Conservation (phyloP, 225 moss, liverwort and hornwort species). For the Rhytidiadelphus loreus region DNA sequence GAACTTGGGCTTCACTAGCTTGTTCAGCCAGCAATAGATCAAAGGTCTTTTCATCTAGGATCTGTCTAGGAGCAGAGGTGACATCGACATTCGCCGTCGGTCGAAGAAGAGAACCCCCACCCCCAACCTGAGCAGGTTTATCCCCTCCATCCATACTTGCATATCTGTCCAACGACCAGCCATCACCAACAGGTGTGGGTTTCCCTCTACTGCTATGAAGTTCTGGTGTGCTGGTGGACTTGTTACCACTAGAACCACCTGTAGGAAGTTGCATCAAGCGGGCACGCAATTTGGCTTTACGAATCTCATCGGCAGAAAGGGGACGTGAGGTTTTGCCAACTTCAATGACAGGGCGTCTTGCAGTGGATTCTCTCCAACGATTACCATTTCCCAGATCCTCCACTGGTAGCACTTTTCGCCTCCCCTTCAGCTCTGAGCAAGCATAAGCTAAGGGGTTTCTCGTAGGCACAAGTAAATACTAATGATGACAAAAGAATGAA, state of each 20-base stretch:
- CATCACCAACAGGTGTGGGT: conserved; percentile 50
- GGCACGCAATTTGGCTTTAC: conserved; percentile 83
- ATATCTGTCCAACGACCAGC: conserved; percentile 57
- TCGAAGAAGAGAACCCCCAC: not conserved
- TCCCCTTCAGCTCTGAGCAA: conserved; percentile 54
- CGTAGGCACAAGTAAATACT: not conserved
- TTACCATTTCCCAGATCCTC: conserved; percentile 52
- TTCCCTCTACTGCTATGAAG: conserved; percentile 28
- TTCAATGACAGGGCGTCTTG: conserved; percentile 35
- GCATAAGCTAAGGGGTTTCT: not conserved
- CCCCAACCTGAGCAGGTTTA: conserved; percentile 18
- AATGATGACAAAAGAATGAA: not conserved
- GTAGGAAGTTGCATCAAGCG: conserved; percentile 72
- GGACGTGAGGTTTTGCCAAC: conserved; percentile 74
- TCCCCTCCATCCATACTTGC: conserved; percentile 28
- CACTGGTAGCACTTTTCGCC: conserved; percentile 61
- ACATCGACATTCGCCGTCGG: conserved; percentile 2
- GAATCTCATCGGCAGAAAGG: conserved; percentile 92
- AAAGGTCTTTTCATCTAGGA: conserved; percentile 37
- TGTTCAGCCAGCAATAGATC: conserved; percentile 30
- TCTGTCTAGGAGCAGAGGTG: conserved; percentile 8
- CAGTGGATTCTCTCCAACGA: conserved; percentile 33
- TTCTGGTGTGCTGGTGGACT: conserved; percentile 19
- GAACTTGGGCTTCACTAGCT: conserved; percentile 7
- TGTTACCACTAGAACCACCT: conserved; percentile 19